Conservation (phyloP, 2,329 filamentous ascomycete species). For the Botrytis squamosa region DNA sequence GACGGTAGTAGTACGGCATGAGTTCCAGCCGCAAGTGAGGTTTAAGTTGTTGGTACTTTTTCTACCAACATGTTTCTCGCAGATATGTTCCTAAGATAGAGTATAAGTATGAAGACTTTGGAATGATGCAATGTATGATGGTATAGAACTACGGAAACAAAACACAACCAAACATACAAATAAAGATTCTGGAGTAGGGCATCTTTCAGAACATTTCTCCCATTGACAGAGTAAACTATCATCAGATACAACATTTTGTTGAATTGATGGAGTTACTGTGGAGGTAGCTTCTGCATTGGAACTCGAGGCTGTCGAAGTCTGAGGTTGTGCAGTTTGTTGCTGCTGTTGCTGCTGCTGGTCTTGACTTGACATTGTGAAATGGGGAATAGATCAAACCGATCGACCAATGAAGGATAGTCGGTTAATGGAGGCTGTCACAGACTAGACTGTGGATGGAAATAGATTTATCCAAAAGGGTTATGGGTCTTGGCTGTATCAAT, state of each 20-base stretch:
- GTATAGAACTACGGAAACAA: background rate
- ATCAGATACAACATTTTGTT: constrained; percentile 32
- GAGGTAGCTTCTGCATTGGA: constrained; percentile 26
- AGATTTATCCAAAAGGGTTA: background rate
- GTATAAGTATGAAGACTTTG: constrained; percentile 16
- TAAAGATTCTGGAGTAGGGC: constrained; percentile 42
- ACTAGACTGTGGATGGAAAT: constrained; percentile 8
- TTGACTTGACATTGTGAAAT: constrained; percentile 16
- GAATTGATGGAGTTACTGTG: constrained; percentile 22
- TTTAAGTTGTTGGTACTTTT: constrained; percentile 99
- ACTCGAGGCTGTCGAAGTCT: background rate
- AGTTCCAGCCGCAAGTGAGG: constrained; percentile 95
- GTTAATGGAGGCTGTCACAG: constrained; percentile 6
- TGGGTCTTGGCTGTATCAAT: background rate
- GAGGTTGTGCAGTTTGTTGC: constrained; percentile 18
- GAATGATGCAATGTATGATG: background rate
- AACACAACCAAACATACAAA: constrained; percentile 39
- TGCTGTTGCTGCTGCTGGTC: constrained; percentile 22
- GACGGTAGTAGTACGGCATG: constrained; percentile 92
- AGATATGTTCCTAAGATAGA: constrained; percentile 80
- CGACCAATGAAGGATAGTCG: constrained; percentile 16
- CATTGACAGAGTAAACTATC: constrained; percentile 44
- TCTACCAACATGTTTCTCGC: constrained; percentile 95
- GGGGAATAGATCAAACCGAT: background rate
- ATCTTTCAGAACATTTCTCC: constrained; percentile 44